Evolutionary conservation across 129 eudicot genomes (phyloP).

Genomic region (Erigeron canadensis): DNA sequence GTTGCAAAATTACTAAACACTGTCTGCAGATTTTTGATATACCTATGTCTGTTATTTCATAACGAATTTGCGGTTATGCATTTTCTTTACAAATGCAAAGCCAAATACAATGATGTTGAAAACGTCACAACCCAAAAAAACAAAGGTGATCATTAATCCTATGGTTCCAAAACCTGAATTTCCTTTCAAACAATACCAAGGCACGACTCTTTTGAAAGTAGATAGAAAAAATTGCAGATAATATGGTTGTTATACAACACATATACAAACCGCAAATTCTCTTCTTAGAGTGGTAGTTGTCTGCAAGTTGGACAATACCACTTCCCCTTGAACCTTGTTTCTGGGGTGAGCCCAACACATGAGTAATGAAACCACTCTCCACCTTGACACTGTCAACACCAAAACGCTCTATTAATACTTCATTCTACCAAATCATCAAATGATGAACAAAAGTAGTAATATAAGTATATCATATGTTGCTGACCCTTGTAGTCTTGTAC

Average conservation of each 20-base stretch:
- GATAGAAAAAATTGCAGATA: neutral
- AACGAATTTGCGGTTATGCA: neutral
- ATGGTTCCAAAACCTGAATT: neutral
- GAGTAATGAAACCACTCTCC: slow-evolving; percentile 99
- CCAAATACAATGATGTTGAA: neutral
- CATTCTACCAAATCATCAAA: neutral
- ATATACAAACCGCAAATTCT: slow-evolving; percentile 6
- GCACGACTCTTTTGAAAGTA: slow-evolving; percentile 6
- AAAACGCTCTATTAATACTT: neutral
- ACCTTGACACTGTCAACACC: slow-evolving; percentile 76
- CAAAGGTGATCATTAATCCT: neutral
- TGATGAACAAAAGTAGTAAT: neutral
- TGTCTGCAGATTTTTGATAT: neutral
- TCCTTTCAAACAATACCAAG: slow-evolving; percentile 8
- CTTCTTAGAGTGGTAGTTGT: slow-evolving; percentile 40
- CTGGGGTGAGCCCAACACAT: slow-evolving; percentile 97
- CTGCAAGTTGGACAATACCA: slow-evolving; percentile 99
- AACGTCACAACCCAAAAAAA: neutral
- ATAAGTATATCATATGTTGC: neutral
- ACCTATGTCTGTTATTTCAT: neutral
- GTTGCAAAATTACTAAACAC: neutral
- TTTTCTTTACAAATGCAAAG: neutral
- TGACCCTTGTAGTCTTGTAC: neutral
- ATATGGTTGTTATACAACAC: neutral
- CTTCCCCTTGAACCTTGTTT: slow-evolving; percentile 97